These are phyloP conservation scores for Diplodia mutila DNA, from an alignment of 2,329 filamentous ascomycete species.

Conservation along the genomic window DNA sequence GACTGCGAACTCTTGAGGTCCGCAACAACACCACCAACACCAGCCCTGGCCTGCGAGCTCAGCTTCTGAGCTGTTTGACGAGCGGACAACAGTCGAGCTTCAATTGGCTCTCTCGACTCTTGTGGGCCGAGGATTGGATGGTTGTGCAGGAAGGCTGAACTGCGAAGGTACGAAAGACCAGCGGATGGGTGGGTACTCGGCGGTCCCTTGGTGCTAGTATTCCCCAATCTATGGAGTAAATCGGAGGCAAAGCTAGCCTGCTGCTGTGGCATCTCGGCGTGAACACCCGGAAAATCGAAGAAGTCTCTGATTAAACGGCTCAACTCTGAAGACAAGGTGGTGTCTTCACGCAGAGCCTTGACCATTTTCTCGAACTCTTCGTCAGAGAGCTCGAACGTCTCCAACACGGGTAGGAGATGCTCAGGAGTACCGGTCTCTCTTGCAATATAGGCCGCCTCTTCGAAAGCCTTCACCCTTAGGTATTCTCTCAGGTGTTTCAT, in stretches of 20 bases:
- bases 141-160: conserved; percentile 59
- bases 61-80: conserved; percentile 25
- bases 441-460: neutral
- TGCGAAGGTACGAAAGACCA: conserved; percentile 64
- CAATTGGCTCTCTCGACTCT: conserved; percentile 53
- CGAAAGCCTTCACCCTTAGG: neutral
- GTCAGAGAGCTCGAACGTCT: conserved; percentile 36
- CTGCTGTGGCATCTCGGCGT: neutral
- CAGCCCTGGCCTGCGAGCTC: conserved; percentile 42
- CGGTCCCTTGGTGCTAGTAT: neutral
- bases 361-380: conserved; percentile 36
- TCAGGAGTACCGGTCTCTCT: neutral
- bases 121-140: conserved; percentile 66
- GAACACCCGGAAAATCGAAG: conserved; percentile 57
- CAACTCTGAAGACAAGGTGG: conserved; percentile 56
- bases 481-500: conserved; percentile 33
- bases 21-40: conserved; percentile 51
- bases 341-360: conserved; percentile 51
- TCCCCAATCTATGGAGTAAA: neutral
- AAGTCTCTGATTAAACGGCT: conserved; percentile 58
- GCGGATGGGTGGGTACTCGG: conserved; percentile 68
- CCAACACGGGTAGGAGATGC: conserved; percentile 27
- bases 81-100: conserved; percentile 59
- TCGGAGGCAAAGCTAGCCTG: too few relatives aligned
- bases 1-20: conserved; percentile 34